Percentiles rank a stretch among this genome's conserved stretches.
phyloP scores from a whole-genome alignment of 345 rosid species.

The Corymbia maculata region DNA sequence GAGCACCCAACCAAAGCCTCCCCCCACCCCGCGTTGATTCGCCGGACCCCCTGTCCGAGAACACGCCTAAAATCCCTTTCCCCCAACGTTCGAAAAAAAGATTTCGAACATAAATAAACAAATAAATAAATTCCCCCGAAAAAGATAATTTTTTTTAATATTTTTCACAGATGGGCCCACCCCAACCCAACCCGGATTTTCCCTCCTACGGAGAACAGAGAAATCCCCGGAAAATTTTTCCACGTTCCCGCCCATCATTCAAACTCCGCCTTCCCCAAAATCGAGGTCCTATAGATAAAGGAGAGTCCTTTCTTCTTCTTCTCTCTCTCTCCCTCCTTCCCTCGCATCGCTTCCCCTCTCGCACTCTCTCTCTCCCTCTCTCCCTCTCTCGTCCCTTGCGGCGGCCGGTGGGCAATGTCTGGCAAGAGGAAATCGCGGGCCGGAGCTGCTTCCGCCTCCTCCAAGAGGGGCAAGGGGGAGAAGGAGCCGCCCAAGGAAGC shows the following conservation, averaged over 20 bases:
- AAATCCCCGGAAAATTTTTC: neutral
- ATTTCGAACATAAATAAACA: too few species aligned
- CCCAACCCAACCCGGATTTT: neutral
- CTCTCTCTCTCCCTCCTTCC: neutral
- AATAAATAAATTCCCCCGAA: neutral
- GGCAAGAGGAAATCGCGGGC: neutral
- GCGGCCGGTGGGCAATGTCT: neutral
- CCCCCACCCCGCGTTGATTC: too few species aligned
- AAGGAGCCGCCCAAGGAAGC: neutral
- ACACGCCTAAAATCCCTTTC: too few species aligned
- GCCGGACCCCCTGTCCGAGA: too few species aligned
- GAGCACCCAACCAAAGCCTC: too few species aligned
- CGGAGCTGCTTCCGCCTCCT: neutral
- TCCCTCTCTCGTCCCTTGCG: conserved; percentile 15
- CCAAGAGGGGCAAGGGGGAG: neutral
- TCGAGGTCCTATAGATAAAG: neutral
- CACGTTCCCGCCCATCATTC: neutral
- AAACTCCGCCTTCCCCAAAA: neutral
- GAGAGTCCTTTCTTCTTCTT: neutral
- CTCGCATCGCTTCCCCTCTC: conserved; percentile 17
- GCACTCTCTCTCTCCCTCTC: conserved; percentile 26
- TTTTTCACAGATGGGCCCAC: neutral
- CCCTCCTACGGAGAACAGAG: neutral
- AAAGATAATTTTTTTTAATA: neutral
- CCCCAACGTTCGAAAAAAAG: too few species aligned